phyloP scores from a whole-genome alignment of 345 rosid species.

The Euphorbia pulcherrima region DNA sequence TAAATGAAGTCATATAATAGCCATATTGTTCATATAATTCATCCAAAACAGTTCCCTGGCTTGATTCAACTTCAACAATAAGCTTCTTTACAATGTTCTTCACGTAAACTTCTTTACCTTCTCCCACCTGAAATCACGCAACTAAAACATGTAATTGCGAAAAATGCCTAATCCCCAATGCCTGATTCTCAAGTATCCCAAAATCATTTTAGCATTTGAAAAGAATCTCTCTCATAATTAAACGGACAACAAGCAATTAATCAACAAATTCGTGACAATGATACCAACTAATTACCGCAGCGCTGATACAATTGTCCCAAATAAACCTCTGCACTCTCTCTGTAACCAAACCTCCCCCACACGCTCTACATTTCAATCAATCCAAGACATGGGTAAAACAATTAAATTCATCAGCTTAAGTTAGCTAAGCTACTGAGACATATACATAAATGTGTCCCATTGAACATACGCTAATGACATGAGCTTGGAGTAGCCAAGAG shows the following conservation, averaged over 20 bases:
- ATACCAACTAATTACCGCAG: slow-evolving; percentile 39
- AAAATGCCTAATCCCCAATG: not conserved
- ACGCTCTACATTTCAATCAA: slow-evolving; percentile 31
- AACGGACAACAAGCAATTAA: not conserved
- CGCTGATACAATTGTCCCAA: slow-evolving; percentile 55
- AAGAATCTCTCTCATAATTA: not conserved
- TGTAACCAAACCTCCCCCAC: slow-evolving; percentile 57
- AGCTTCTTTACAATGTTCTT: slow-evolving; percentile 68
- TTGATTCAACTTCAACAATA: slow-evolving; percentile 61
- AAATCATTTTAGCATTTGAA: not conserved
- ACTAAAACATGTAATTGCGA: slow-evolving; percentile 10
- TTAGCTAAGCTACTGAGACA: not conserved
- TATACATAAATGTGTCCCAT: too few relatives aligned
- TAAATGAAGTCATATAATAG: slow-evolving; percentile 47
- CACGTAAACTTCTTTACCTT: slow-evolving; percentile 44
- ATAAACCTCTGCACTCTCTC: slow-evolving; percentile 57
- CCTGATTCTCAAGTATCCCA: not conserved
- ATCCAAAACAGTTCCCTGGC: slow-evolving; percentile 48
- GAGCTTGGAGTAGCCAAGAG: not conserved
- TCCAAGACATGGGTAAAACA: not conserved
- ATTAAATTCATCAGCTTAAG: not conserved
- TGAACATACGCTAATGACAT: too few relatives aligned
- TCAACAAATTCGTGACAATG: not conserved
- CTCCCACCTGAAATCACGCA: slow-evolving; percentile 38
- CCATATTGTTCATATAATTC: slow-evolving; percentile 60